These are phyloP conservation scores for Prunus yedoensis DNA, from an alignment of 331 rosid genomes.

Conservation along the genomic window DNA sequence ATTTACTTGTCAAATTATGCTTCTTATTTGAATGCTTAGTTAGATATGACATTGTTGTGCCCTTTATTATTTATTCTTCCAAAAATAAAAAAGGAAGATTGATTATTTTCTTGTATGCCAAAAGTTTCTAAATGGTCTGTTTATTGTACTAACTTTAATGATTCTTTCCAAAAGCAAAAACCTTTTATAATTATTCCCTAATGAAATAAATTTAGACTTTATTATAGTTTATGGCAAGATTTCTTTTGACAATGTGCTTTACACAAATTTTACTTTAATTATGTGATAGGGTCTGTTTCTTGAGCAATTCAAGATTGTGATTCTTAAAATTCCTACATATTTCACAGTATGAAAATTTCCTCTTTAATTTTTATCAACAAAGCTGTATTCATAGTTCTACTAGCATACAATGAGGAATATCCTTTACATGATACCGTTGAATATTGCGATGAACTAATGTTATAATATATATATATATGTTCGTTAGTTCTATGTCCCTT, in stretches of 20 bases:
- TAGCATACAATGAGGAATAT: neutral
- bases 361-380: conserved; percentile 6
- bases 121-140: neutral
- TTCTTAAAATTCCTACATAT: conserved; percentile 83
- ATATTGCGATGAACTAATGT: no score
- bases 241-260: neutral
- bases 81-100: neutral
- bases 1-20: neutral
- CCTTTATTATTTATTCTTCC: neutral
- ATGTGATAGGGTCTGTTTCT: conserved; percentile 62
- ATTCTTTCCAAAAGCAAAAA: neutral
- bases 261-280: conserved; percentile 14
- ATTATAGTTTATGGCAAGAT: neutral
- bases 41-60: neutral
- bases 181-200: neutral
- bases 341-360: conserved; percentile 64
- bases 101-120: neutral
- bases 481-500: no score
- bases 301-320: conserved; percentile 75
- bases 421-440: neutral
- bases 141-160: neutral
- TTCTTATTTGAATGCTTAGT: neutral
- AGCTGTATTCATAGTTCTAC: neutral
- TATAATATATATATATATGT: no score
- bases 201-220: neutral